phyloP scores from a whole-genome alignment of 352 stramenopile species.

The Pythium scleroteichum region DNA sequence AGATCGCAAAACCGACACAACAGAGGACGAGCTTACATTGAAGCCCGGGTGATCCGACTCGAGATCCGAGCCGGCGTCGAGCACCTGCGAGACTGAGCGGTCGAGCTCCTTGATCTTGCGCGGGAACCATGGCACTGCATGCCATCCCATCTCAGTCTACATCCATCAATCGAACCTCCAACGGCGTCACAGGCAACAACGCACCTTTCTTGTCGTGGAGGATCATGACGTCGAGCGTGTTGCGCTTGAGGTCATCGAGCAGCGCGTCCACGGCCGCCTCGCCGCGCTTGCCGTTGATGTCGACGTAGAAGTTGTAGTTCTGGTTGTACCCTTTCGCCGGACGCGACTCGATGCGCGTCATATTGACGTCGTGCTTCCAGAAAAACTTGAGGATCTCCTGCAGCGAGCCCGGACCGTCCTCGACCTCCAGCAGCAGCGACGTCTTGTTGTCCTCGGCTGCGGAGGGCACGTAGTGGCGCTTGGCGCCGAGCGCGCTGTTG shows the following conservation, averaged over 20 bases:
- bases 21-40: conserved; percentile 46
- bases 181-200: not conserved
- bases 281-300: conserved; percentile 88
- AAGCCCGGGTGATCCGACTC: conserved; percentile 96
- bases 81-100: conserved; percentile 73
- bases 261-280: conserved; percentile 82
- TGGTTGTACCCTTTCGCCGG: conserved; percentile 82
- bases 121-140: conserved; percentile 83
- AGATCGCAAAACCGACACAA: not conserved
- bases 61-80: conserved; percentile 94
- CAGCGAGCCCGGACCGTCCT: conserved; percentile 83
- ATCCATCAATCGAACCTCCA: too few species aligned
- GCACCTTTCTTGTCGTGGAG: conserved; percentile 93
- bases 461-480: conserved; percentile 31
- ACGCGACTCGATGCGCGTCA: conserved; percentile 96
- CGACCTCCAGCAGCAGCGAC: conserved; percentile 73
- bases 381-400: conserved; percentile 96
- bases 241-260: conserved; percentile 81
- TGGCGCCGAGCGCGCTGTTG: conserved; percentile 18
- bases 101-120: conserved; percentile 85
- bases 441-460: conserved; percentile 64
- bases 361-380: conserved; percentile 97
- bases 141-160: too few species aligned
- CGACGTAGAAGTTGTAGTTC: conserved; percentile 93
- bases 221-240: conserved; percentile 90